phyloP scores from a whole-genome alignment of 2,329 filamentous ascomycete species.

The Sporothrix humicola region DNA sequence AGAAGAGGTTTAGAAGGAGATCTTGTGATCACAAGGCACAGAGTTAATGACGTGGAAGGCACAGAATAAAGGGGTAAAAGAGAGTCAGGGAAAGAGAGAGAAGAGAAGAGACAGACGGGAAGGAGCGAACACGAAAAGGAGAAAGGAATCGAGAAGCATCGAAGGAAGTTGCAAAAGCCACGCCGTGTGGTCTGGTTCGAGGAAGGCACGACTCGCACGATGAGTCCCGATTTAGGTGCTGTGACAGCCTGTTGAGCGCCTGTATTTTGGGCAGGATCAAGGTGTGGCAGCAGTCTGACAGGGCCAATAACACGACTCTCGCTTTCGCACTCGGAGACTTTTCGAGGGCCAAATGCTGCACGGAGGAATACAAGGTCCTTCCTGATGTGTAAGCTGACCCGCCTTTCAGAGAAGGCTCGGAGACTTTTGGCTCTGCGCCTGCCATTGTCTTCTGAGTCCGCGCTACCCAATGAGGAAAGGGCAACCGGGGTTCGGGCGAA shows the following conservation, averaged over 20 bases:
- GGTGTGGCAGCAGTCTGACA: background rate
- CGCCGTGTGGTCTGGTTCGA: conserved; percentile 15
- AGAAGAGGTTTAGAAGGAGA: background rate
- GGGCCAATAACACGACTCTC: conserved; percentile 15
- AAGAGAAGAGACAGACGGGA: background rate
- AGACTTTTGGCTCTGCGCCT: conserved; percentile 26
- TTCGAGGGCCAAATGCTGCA: background rate
- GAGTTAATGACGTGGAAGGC: conserved; percentile 7
- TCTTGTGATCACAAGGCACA: conserved; percentile 4
- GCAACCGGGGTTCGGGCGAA: conserved; percentile 1
- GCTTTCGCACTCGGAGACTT: conserved; percentile 28
- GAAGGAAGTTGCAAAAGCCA: background rate
- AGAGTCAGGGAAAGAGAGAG: background rate
- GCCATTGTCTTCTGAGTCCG: no score
- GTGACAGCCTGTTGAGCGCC: background rate
- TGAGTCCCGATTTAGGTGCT: background rate
- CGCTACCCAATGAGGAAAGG: conserved; percentile 7
- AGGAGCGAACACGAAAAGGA: conserved; percentile 16
- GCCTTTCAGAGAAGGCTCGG: conserved; percentile 27
- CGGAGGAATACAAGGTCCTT: conserved; percentile 23
- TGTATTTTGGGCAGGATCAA: conserved; percentile 12
- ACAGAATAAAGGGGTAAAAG: background rate
- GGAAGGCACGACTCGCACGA: conserved; percentile 18
- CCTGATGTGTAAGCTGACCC: conserved; percentile 25
- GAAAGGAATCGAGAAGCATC: conserved; percentile 15